Evolutionary conservation across 2,329 filamentous ascomycete species (phyloP).

Genomic region (Calonectria fujianensis): DNA sequence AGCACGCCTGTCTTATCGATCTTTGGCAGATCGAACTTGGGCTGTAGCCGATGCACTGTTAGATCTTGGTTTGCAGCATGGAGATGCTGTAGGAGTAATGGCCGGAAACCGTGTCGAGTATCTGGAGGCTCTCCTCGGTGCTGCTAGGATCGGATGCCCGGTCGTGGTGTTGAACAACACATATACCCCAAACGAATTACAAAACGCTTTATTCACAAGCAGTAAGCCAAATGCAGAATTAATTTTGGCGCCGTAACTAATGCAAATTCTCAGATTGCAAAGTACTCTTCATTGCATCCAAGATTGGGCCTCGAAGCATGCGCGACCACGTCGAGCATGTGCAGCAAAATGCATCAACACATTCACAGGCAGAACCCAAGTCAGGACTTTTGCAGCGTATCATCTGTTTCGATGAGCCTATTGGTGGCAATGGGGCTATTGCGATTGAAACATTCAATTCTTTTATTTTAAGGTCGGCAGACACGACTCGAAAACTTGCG

Average conservation of each 20-base stretch:
- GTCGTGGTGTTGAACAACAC: conserved; percentile 47
- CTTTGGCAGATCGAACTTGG: conserved; percentile 38
- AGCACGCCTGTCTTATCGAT: conserved; percentile 31
- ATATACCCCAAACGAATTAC: conserved; percentile 35
- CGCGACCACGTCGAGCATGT: conserved; percentile 19
- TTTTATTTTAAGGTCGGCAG: neutral
- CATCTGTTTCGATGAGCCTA: neutral
- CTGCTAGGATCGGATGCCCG: conserved; percentile 39
- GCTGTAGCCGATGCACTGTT: conserved; percentile 43
- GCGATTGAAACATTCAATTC: neutral
- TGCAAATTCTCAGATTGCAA: conserved; percentile 24
- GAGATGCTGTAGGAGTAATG: conserved; percentile 42
- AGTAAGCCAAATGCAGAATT: conserved; percentile 3
- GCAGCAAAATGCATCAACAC: neutral
- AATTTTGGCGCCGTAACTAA: neutral
- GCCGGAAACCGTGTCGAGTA: conserved; percentile 46
- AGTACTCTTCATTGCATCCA: conserved; percentile 28
- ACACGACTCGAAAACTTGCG: neutral
- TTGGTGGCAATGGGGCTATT: neutral
- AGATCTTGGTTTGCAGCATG: conserved; percentile 28
- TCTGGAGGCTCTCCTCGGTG: conserved; percentile 43
- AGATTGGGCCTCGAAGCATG: conserved; percentile 28
- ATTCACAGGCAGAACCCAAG: neutral
- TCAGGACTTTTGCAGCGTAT: neutral
- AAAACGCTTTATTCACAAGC: conserved; percentile 27